Evolutionary conservation across 768 basidiomycete species (phyloP).

Genomic region (Hydnomerulius pinastri): DNA sequence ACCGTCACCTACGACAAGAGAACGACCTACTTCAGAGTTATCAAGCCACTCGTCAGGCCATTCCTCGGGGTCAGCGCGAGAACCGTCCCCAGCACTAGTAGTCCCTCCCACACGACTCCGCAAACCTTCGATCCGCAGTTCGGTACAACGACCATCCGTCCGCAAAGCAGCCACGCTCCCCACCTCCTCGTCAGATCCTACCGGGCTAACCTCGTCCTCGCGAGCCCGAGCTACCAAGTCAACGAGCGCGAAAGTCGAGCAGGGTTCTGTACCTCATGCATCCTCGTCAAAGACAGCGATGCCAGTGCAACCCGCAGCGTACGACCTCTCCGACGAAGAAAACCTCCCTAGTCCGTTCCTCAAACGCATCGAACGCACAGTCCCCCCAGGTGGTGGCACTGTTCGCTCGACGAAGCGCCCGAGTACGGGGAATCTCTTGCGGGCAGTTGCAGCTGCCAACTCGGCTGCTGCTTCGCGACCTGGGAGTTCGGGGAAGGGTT

Average conservation of each 20-base stretch:
- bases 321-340: slow-evolving; percentile 77
- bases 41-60: slow-evolving; percentile 22
- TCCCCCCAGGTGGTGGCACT: slow-evolving; percentile 6
- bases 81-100: slow-evolving; percentile 19
- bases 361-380: slow-evolving; percentile 48
- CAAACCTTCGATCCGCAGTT: slow-evolving; percentile 56
- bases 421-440: slow-evolving; percentile 54
- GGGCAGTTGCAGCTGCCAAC: slow-evolving; percentile 62
- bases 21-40: slow-evolving; percentile 35
- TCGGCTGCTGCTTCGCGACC: slow-evolving; percentile 34
- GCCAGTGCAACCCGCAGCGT: slow-evolving; percentile 42
- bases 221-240: slow-evolving; percentile 17
- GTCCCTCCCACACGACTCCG: slow-evolving; percentile 52
- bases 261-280: no score
- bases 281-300: slow-evolving; percentile 18
- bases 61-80: slow-evolving; percentile 29
- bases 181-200: slow-evolving; percentile 44
- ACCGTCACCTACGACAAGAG: slow-evolving; percentile 51
- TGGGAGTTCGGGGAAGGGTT: slow-evolving; percentile 11
- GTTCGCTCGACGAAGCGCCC: slow-evolving; percentile 38
- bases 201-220: slow-evolving; percentile 28
- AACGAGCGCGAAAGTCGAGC: slow-evolving; percentile 13
- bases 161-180: slow-evolving; percentile 27
- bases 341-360: slow-evolving; percentile 86
- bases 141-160: slow-evolving; percentile 33